Percentiles rank a stretch among this genome's conserved stretches.
Evolutionary conservation across 768 basidiomycete species (phyloP).

Genomic region (Lentinula lateritia): DNA sequence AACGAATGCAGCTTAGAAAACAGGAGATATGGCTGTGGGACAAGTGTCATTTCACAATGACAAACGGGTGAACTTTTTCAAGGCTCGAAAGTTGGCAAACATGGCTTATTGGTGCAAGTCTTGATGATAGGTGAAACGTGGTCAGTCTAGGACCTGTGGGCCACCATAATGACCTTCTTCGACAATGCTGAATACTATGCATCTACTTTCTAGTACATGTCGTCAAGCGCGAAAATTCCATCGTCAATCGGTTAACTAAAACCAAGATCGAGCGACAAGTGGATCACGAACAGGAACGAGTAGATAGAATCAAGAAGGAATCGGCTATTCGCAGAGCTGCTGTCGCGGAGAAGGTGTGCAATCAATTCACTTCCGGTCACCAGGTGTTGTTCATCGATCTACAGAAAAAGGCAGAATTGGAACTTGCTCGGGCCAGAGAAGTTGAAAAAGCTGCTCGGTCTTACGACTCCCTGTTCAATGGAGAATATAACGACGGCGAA

Average conservation of each 20-base stretch:
- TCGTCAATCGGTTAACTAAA: constrained; percentile 92
- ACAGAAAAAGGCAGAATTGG: constrained; percentile 76
- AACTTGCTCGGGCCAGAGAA: constrained; percentile 69
- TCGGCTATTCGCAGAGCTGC: constrained; percentile 54
- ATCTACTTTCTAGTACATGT: constrained; percentile 55
- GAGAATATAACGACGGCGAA: constrained; percentile 51
- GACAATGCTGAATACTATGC: background rate
- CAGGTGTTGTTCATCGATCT: background rate
- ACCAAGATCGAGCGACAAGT: constrained; percentile 82
- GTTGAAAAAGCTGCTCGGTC: constrained; percentile 85
- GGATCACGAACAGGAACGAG: constrained; percentile 85
- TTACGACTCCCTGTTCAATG: constrained; percentile 77
- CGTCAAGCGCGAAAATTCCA: constrained; percentile 73
- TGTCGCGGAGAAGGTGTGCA: constrained; percentile 63
- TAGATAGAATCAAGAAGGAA: constrained; percentile 79
- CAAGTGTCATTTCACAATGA: constrained; percentile 94
- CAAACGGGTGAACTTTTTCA: constrained; percentile 52
- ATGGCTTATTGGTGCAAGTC: background rate
- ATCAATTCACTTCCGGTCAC: background rate
- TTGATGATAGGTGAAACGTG: constrained; percentile 64
- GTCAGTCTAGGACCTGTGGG: constrained; percentile 27
- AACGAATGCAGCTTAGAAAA: constrained; percentile 59
- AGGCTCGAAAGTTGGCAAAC: constrained; percentile 2
- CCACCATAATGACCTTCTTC: background rate
- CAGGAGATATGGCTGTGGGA: constrained; percentile 95